Base-by-base conservation (phyloP, 2,329 filamentous ascomycete species). In the Lasiodiplodia sp. region DNA sequence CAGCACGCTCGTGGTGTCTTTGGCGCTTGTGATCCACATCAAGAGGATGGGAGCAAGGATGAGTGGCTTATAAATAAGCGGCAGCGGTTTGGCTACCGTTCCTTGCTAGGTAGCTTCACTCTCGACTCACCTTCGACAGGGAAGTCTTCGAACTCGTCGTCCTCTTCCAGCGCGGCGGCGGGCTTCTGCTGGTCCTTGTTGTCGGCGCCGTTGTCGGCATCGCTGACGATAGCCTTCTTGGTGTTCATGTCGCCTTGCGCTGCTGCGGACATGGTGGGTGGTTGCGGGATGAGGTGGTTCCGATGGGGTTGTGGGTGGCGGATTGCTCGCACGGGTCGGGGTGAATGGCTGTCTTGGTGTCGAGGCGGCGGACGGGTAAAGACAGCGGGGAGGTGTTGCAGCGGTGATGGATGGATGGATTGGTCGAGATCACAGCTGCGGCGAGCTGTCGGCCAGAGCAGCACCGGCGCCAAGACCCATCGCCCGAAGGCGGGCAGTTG, bases 131-230 rank as follows among this genome's bases (percentile, higher is more conserved):
- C 94, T 83, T 99, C 95, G 68, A 97, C 92, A 31, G 96, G 96
- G 78, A 99, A 99, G 81, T 99, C 96, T 80, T 99, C 96, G 77
- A 99, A 99, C 84, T 99, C 96, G 81, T 99, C 96, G 78, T 99
- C 96, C 80, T 99, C 96, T 81, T 97, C 96, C 34, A 98, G 87
- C 69, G 92, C 88, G 40, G 90, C 84, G 67, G 85, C 81, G 69
- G 88, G 85, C 80, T 91, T 91, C 78, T 89, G 84, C 76, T 88
- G 84, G 72, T 82, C 72, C 64, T 76, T 77, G 66, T 71, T 70
- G 73, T 77, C 72, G 72, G 83, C 75, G 68, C 75, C 75, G 66
- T 73, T 62, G 70, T 77, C 75, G 73, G 72, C 69, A 4, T 57
- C 55, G 23, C 31, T 28, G 77, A 75, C 78, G 66, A 75, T 73